phyloP scores from a whole-genome alignment of 176 grass and related monocot species.

The Hordeum vulgare region DNA sequence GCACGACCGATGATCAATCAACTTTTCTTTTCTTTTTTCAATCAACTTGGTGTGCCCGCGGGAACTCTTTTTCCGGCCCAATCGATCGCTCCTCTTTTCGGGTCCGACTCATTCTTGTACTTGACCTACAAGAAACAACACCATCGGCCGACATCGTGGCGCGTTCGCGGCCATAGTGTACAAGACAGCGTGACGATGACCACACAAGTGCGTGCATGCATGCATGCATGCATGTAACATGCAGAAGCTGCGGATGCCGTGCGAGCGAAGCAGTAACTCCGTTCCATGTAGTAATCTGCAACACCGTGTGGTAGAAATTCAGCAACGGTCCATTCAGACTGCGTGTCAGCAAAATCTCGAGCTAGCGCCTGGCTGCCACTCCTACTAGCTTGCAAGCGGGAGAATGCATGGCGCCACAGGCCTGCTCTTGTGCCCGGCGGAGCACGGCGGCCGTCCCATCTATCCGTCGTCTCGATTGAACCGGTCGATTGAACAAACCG shows the following conservation, averaged over 20 bases:
- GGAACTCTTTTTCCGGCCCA: no score
- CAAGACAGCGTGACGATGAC: background rate
- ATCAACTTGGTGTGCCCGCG: no score
- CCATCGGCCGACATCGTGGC: background rate
- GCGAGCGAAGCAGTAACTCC: background rate
- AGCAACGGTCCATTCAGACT: background rate
- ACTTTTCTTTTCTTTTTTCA: no score
- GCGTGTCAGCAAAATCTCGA: background rate
- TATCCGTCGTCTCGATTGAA: background rate
- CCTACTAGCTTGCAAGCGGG: no score
- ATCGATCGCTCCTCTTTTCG: no score
- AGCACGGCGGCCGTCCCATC: conserved; percentile 25
- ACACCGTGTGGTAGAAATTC: background rate
- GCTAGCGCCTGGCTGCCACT: no score
- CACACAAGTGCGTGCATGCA: background rate
- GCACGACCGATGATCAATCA: no score
- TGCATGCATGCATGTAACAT: background rate
- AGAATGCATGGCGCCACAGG: no score
- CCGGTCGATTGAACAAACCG: background rate
- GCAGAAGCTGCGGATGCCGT: background rate
- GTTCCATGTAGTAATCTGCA: background rate
- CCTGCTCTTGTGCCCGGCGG: background rate
- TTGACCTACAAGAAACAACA: no score
- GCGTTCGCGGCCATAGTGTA: background rate
- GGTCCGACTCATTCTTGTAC: no score